Percentiles rank a stretch among this genome's conserved stretches.
These are phyloP conservation scores for Trametes coccinea DNA, from an alignment of 768 basidiomycete genomes.

Conservation along the genomic window DNA sequence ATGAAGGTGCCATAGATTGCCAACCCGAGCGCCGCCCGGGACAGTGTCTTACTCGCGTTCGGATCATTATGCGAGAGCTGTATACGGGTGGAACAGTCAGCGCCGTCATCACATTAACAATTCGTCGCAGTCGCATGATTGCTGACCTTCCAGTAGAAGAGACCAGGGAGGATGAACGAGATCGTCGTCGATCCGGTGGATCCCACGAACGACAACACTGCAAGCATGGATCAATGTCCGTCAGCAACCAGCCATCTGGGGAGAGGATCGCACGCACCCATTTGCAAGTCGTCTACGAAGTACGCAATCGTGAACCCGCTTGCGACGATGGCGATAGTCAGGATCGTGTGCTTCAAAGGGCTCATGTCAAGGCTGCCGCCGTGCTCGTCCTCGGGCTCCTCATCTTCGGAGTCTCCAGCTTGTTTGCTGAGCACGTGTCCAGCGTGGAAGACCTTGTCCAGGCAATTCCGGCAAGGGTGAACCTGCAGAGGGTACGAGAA, in stretches of 20 bases:
- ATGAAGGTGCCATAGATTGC: conserved; percentile 75
- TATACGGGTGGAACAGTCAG: conserved; percentile 11
- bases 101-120: conserved; percentile 6
- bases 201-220: conserved; percentile 95
- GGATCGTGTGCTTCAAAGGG: conserved; percentile 60
- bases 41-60: conserved; percentile 51
- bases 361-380: conserved; percentile 65
- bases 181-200: conserved; percentile 96
- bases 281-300: conserved; percentile 72
- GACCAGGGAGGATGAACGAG: conserved; percentile 91
- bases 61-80: conserved; percentile 73
- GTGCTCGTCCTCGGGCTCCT: conserved; percentile 51
- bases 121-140: not conserved
- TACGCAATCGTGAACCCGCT: conserved; percentile 74
- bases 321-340: conserved; percentile 67
- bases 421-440: conserved; percentile 35
- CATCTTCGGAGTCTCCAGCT: conserved; percentile 42
- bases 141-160: conserved; percentile 89
- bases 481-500: conserved; percentile 96
- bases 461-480: conserved; percentile 87
- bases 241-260: conserved; percentile 15
- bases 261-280: conserved; percentile 47
- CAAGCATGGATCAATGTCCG: not conserved
- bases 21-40: conserved; percentile 63
- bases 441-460: conserved; percentile 83